These are phyloP conservation scores for Tetradesmus lagerheimii DNA, from an alignment of 139 green algal genomes.

Conservation along the genomic window DNA sequence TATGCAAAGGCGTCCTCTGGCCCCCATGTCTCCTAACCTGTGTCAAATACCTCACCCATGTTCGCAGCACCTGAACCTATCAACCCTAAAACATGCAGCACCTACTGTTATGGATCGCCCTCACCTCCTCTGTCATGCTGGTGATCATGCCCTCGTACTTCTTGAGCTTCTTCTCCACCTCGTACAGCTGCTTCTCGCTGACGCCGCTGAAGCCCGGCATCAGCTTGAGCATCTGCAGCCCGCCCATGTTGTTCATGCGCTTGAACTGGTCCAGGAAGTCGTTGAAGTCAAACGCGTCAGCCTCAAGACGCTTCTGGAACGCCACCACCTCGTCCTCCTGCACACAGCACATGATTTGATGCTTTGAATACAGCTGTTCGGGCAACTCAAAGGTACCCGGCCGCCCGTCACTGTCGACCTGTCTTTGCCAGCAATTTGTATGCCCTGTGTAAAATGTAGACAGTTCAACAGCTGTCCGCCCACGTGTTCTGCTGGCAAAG, in stretches of 20 bases:
- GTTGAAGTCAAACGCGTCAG: slow-evolving; percentile 99
- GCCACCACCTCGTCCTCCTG: slow-evolving; percentile 87
- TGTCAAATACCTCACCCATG: too few species aligned
- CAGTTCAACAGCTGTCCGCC: too few species aligned
- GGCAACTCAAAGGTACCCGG: too few species aligned
- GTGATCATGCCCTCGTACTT: slow-evolving; percentile 88
- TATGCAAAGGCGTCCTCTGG: too few species aligned
- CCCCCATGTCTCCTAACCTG: too few species aligned
- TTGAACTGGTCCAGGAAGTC: slow-evolving; percentile 98
- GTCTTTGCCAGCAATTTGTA: too few species aligned
- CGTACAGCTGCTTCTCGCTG: slow-evolving; percentile 91
- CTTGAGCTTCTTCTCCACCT: slow-evolving; percentile 85
- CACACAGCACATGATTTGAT: background rate
- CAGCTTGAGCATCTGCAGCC: slow-evolving; percentile 94
- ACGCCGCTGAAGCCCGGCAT: slow-evolving; percentile 92
- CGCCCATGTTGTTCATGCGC: slow-evolving; percentile 95
- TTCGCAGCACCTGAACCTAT: background rate
- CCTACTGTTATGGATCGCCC: background rate
- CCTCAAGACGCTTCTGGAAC: slow-evolving; percentile 83
- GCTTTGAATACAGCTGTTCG: too few species aligned
- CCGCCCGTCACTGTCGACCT: too few species aligned
- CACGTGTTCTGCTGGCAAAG: too few species aligned
- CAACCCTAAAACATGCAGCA: background rate
- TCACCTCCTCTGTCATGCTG: slow-evolving; percentile 84
- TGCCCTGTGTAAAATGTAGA: too few species aligned